These are phyloP conservation scores for Thinopyrum elongatum DNA, from an alignment of 176 grass and related monocot species.

Conservation along the genomic window DNA sequence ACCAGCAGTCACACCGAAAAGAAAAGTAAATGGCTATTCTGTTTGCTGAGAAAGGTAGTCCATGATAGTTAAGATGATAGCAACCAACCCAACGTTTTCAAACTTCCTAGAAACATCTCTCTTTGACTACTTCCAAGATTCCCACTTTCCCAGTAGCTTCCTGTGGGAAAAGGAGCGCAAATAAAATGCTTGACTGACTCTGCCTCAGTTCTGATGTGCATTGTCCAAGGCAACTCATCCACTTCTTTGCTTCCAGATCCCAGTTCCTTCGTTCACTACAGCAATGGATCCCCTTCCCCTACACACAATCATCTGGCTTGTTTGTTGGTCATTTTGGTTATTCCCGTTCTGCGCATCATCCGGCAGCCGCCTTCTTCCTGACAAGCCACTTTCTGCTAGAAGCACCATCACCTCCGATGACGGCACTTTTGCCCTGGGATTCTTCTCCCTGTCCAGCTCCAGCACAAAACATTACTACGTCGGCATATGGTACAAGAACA, in stretches of 20 bases:
- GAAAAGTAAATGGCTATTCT: background rate
- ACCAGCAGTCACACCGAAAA: background rate
- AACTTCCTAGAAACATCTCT: background rate
- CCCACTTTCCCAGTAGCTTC: background rate
- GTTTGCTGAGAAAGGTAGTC: background rate
- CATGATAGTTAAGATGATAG: background rate
- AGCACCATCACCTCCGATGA: constrained; percentile 19
- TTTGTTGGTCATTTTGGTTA: background rate
- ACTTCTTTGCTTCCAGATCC: constrained; percentile 1
- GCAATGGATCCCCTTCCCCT: constrained; percentile 1
- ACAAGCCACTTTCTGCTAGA: background rate
- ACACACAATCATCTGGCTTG: background rate
- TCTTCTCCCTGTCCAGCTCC: constrained; percentile 23
- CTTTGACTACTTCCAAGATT: background rate
- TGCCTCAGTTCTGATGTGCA: background rate
- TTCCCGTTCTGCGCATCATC: background rate
- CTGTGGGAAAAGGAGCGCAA: background rate
- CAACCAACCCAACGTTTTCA: background rate
- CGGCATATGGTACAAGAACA: constrained; percentile 37
- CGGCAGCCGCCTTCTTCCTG: constrained; percentile 17
- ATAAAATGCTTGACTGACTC: constrained; percentile 4
- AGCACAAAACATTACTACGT: constrained; percentile 17
- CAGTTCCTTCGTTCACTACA: background rate
- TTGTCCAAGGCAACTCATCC: background rate
- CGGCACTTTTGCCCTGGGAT: constrained; percentile 31